Percentiles rank a stretch among this genome's conserved stretches.
Conservation (phyloP, 768 basidiomycete species). For the Suillus clintonianus region DNA sequence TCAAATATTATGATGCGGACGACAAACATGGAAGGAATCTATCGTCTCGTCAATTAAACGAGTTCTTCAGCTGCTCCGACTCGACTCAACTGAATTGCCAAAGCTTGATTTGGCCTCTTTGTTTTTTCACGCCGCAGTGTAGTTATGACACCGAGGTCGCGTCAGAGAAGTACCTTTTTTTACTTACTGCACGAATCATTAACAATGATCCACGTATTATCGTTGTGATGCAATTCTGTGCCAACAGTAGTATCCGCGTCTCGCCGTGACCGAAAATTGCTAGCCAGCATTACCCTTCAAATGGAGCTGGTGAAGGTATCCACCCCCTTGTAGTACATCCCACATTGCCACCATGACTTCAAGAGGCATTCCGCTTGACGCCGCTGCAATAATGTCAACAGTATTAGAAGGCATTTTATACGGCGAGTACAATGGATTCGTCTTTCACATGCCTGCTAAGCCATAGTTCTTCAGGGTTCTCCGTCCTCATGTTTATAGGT, state of each 20-base stretch:
- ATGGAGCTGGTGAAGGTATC: background rate
- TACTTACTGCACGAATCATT: too few species aligned
- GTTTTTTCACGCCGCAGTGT: too few species aligned
- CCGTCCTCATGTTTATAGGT: constrained; percentile 24
- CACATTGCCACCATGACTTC: background rate
- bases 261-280: background rate
- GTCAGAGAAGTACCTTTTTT: too few species aligned
- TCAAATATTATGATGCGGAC: background rate
- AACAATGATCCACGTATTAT: too few species aligned
- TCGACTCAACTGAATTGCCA: too few species aligned
- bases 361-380: constrained; percentile 15
- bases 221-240: background rate
- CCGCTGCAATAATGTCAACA: constrained; percentile 22
- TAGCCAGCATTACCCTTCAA: background rate
- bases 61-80: too few species aligned
- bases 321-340: background rate
- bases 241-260: background rate
- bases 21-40: background rate
- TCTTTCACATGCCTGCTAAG: background rate
- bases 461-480: constrained; percentile 18
- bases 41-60: background rate
- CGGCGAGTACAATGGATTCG: constrained; percentile 8
- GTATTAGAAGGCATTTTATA: constrained; percentile 24
- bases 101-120: too few species aligned
- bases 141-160: too few species aligned